Conservation (phyloP, 2,329 filamentous ascomycete genomes). For the Colletotrichum liriopes region DNA sequence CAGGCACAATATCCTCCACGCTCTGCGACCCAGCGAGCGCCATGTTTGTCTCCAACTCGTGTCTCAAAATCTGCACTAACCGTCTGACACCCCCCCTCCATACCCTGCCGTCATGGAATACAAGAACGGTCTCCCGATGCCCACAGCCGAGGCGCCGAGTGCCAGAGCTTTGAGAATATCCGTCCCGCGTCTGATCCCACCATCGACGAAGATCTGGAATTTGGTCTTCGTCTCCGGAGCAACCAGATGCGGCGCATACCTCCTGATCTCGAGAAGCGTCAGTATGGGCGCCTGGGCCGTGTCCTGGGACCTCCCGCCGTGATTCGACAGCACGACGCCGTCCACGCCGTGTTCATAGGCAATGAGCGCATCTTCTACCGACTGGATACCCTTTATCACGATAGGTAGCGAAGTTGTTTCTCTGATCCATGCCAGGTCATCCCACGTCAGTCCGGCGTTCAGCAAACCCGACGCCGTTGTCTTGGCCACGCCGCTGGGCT, state of each 20-base stretch:
- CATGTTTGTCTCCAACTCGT: conserved; percentile 64
- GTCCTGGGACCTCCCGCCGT: conserved; percentile 74
- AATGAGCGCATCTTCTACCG: conserved; percentile 72
- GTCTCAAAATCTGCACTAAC: conserved; percentile 63
- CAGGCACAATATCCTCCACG: conserved; percentile 72
- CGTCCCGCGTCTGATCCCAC: conserved; percentile 75
- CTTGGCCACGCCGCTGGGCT: conserved; percentile 61
- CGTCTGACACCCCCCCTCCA: conserved; percentile 64
- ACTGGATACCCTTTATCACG: conserved; percentile 79
- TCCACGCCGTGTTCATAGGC: conserved; percentile 74
- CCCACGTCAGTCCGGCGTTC: conserved; percentile 72
- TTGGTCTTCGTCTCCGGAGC: conserved; percentile 52
- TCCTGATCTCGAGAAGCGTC: conserved; percentile 61
- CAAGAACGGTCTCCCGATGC: conserved; percentile 78
- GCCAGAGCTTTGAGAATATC: conserved; percentile 82
- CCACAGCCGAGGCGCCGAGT: conserved; percentile 74
- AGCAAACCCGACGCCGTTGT: conserved; percentile 70
- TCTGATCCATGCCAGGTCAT: conserved; percentile 76
- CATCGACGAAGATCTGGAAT: conserved; percentile 74
- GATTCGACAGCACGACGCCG: conserved; percentile 79
- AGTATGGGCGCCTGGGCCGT: conserved; percentile 52
- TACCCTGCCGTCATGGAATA: conserved; percentile 66
- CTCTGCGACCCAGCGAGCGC: conserved; percentile 76
- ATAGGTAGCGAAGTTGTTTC: conserved; percentile 65
- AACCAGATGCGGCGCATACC: conserved; percentile 53